Base-by-base conservation (phyloP, 139 green algal genomes). In the Chlamydomonas incerta region DNA sequence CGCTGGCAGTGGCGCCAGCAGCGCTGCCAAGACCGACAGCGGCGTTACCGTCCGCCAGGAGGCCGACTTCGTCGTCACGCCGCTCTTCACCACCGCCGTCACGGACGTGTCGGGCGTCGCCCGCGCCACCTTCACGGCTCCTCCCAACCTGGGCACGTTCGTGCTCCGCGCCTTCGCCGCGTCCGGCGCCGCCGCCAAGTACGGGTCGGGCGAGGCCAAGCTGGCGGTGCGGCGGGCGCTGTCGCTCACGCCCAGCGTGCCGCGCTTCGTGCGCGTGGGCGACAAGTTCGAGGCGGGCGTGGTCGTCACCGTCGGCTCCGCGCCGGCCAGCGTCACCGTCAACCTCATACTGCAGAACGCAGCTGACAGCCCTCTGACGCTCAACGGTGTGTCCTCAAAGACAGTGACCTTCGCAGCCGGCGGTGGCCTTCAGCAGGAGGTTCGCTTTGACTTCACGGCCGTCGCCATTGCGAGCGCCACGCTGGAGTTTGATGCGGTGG, bases 261-360 rank as follows among this genome's bases (percentile, higher is more conserved):
- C 93, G 0, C 88, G 89, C 72, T 90, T 94, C 28, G 91, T 93
- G n/a, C 91, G 93, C 66, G 80, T 91, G 2, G 89, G 90, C 20
- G 93, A 96, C 80, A 67, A 72, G 23, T 95, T 95, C 86, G 80
- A 89, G 57, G 92, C 89, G 3, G 91, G 92, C 28, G 88, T 92
- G 47, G 46, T 94, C 9, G 90, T 94, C 1, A 90, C 90, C 11
- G 70, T 70, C 3, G 35, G 58, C 5, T 74, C 66, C 14, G 66
- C 66, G 6, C 66, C 80, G 31, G 80, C 50, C 20, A 41, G 26
- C 10, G 68, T 74, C 8, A 68, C n/a, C 6, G 57, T 85, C 13
- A 74, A 57, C 3, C 29, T 85, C 20, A n/a, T 66, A 63, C 28
- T 83, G 62, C 0, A 31, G 29, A 14, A 13, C 34, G 50, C 14